Conservation (phyloP, 1,284 basidiomycete genomes). For the Quambalaria eucalypti region DNA sequence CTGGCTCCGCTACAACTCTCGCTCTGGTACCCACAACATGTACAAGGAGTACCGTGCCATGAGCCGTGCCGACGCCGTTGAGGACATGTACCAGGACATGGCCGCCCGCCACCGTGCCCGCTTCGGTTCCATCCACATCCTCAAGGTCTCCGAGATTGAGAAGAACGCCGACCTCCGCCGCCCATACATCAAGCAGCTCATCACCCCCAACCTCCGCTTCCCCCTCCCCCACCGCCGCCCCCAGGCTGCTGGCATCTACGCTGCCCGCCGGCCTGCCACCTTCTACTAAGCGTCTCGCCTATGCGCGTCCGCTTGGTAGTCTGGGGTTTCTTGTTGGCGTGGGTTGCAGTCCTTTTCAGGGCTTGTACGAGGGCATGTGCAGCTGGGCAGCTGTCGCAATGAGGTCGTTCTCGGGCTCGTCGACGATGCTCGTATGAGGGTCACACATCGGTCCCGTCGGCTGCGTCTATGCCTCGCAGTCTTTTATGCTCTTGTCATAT, state of each 20-base stretch:
- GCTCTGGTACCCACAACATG: conserved; percentile 50
- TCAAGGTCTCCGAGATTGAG: conserved; percentile 85
- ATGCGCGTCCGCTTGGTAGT: too few relatives aligned
- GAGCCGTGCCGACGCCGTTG: conserved; percentile 86
- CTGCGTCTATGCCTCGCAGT: too few relatives aligned
- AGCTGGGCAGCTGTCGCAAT: too few relatives aligned
- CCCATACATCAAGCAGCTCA: conserved; percentile 88
- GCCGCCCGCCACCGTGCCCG: conserved; percentile 96
- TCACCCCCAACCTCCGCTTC: conserved; percentile 86
- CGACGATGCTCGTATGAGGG: too few relatives aligned
- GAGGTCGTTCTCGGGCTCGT: too few relatives aligned
- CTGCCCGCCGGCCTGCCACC: conserved; percentile 49
- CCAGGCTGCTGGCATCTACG: conserved; percentile 48
- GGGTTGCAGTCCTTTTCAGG: too few relatives aligned
- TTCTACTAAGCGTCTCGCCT: conserved; percentile 49
- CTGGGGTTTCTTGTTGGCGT: neutral
- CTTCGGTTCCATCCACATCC: conserved; percentile 95
- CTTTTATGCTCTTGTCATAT: too few relatives aligned
- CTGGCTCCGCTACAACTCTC: conserved; percentile 83
- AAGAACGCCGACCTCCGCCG: conserved; percentile 80
- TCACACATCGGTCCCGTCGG: too few relatives aligned
- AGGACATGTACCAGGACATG: conserved; percentile 98
- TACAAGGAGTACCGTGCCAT: conserved; percentile 92
- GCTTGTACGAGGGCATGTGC: too few relatives aligned
- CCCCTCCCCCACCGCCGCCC: conserved; percentile 80